Evolutionary conservation across 2,329 filamentous ascomycete species (phyloP).

Genomic region (Rhexocercosporidium sp.): DNA sequence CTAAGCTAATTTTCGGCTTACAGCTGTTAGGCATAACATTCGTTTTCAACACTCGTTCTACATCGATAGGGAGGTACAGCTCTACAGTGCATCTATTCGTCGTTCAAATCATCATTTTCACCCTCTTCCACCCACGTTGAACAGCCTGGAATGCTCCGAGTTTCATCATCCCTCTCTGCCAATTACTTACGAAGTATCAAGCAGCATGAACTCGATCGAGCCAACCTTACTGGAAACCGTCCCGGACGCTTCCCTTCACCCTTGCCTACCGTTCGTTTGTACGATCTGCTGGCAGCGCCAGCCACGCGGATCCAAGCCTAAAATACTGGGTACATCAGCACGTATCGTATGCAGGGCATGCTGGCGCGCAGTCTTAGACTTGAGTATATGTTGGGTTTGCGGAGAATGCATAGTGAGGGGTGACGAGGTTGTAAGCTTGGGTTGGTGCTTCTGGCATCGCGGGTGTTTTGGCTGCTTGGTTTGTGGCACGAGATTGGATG

Average conservation of each 20-base stretch:
- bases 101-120: neutral
- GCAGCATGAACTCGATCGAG: neutral
- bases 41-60: conserved; percentile 5
- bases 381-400: conserved; percentile 63
- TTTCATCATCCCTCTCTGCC: neutral
- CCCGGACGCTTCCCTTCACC: neutral
- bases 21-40: conserved; percentile 11
- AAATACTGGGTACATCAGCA: conserved; percentile 51
- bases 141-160: neutral
- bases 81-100: neutral
- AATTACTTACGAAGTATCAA: neutral
- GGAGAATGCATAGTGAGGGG: conserved; percentile 59
- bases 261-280: conserved; percentile 52
- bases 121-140: neutral
- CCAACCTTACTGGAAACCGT: neutral
- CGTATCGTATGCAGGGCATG: conserved; percentile 57
- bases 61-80: neutral
- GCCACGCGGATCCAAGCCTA: conserved; percentile 43
- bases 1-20: neutral
- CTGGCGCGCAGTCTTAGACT: conserved; percentile 53
- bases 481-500: conserved; percentile 49
- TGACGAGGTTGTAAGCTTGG: conserved; percentile 61
- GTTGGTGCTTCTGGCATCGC: conserved; percentile 65
- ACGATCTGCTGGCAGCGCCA: conserved; percentile 58
- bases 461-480: conserved; percentile 61